Base-by-base conservation (phyloP, 2,329 filamentous ascomycete genomes). In the Ilyonectria robusta region DNA sequence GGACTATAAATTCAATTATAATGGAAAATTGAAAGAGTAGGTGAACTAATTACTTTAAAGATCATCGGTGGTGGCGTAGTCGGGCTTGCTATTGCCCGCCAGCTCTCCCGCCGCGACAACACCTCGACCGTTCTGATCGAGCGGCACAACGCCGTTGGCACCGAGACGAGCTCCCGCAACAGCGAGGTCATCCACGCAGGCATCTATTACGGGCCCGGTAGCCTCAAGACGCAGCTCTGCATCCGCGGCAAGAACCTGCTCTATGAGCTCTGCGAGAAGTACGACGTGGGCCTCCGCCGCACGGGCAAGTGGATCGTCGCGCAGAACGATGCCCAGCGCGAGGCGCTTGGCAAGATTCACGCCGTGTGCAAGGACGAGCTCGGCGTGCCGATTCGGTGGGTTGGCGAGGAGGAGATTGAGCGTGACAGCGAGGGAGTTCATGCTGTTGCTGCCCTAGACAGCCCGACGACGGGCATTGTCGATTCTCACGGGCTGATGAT, bases 111-210 rank as follows among this genome's bases (percentile, higher is more conserved):
- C 29, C 84, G 86, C 66, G 84, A 89, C 35, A 83, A 85, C 21
- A 86, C 87, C 6, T 89, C 88, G 2, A 95, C 93, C 0, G 86
- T 97, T 13, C 84, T 97, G 60, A 89, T 98, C 2, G 95, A 98
- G 81, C 90, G 93, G 29, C 93, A 97, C 84, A 81, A 85, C 23
- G 85, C 87, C 57, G 86, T 93, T 29, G 95, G 95, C 56, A 95
- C 90, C 31, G 95, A 98, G 83, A 97, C 94, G 0, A 95, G 92
- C 69, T 93, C 92, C 71, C 91, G 95, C 72, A 98, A 97, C 84
- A 95, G 93, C 77, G 95, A 98, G 87, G 95, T 98, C 62, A 97
- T 99, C 74, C 96, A 99, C 80, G 96, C 94, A 1, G 96, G 96
- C 15, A 87, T 98, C 70, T 98, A 98, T 86, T 98, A 98, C 81